Evolutionary conservation across 2,329 filamentous ascomycete genomes (phyloP), one percentile per base, ranked within the genome.

Genomic region (Sporothrix inflata): DNA sequence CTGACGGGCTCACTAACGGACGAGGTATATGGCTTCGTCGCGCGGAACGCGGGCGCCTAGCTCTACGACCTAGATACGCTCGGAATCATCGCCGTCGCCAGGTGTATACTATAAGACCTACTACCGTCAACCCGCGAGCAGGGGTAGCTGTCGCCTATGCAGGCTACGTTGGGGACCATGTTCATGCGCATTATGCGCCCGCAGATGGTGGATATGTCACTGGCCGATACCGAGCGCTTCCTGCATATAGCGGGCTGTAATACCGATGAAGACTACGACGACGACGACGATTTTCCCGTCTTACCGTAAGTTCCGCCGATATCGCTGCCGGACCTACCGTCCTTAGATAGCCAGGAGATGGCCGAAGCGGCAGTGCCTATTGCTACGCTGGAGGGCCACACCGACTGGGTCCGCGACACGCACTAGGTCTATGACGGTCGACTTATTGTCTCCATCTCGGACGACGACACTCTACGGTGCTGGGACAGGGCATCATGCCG

Each of bases 401-500:
- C 40, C 21, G 61, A 66, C 61, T 47, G 40, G 40, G 61, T 66
- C 40, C 40, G 61, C 21, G 61, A 47, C 40, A 11, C 21, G 3
- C 1, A 47, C 40, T 66, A 40, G 61, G n/a, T 21, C 11, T 66
- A 27, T 21, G 40, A 30, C 21, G 61, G 40, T 24, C 61, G 61
- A 1, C 61, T 66, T 2, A 24, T 66, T 16, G 21, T 66, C 4
- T 47, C 61, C 40, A 49, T 66, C 21, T 66, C 61, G 1, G 61
- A 66, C 21, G 61, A 66, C 40, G 14, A 16, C 38, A 66, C 38
- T 8, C 61, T 66, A 9, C n/a, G 40, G 12, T 49, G 40, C 40
- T 66, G 61, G 61, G 61, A 66, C 24, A 40, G 61, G 8, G 61
- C 61, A 16, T 47, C 61, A 21, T 47, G 12, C n/a, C 40, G 40